A percentile compares a stretch with the other conserved stretches of the same genome.
Evolutionary conservation across 1,284 basidiomycete genomes (phyloP).

Genomic region (Ustilago nuda): DNA sequence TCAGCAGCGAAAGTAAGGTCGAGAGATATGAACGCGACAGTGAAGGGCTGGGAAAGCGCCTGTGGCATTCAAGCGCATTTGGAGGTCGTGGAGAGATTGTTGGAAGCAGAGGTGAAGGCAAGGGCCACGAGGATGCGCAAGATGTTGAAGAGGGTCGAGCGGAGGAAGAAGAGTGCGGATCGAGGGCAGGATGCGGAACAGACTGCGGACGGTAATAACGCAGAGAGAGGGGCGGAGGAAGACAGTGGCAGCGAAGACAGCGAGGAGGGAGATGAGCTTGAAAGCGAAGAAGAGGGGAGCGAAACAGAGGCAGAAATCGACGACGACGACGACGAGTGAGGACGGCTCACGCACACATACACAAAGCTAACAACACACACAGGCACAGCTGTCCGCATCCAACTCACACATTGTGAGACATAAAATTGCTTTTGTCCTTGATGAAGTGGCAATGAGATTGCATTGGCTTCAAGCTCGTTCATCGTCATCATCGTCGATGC

Average conservation of each 20-base stretch:
- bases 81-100: slow-evolving; percentile 35
- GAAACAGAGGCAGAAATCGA: neutral
- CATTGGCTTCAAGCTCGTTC: neutral
- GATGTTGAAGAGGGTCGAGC: slow-evolving; percentile 8
- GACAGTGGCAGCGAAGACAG: neutral
- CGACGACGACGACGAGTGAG: neutral
- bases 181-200: slow-evolving; percentile 4
- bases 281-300: slow-evolving; percentile 1
- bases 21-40: slow-evolving; percentile 2
- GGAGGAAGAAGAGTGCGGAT: slow-evolving; percentile 2
- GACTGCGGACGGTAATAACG: neutral
- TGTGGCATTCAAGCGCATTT: slow-evolving; percentile 41
- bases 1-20: slow-evolving; percentile 5
- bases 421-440: neutral
- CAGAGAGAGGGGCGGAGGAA: neutral
- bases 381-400: neutral
- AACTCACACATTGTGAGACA: neutral
- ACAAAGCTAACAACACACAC: neutral
- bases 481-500: slow-evolving; percentile 47
- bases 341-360: too few relatives aligned
- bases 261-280: neutral
- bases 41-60: slow-evolving; percentile 21
- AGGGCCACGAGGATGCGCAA: slow-evolving; percentile 18
- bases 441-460: neutral
- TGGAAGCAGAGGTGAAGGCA: slow-evolving; percentile 12